phyloP scores from a whole-genome alignment of 208 protist species.

The Acanthamoeba triangularis region DNA sequence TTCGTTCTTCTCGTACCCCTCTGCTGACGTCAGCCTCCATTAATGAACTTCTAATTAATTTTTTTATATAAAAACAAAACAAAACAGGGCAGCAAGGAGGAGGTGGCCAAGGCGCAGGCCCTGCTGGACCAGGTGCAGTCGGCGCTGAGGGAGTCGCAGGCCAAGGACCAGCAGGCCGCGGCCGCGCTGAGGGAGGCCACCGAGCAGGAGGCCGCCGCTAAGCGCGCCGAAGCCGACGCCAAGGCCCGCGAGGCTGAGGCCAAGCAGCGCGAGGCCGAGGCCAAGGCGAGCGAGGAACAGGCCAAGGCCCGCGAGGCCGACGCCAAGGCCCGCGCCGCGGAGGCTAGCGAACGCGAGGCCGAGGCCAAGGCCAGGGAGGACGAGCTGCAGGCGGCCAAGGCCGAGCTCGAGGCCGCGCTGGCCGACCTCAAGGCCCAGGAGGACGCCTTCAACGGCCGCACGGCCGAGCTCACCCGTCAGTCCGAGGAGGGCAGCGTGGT shows the following conservation, averaged over 20 bases:
- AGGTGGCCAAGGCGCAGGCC: slow-evolving; percentile 68
- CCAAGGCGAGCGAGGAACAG: slow-evolving; percentile 3
- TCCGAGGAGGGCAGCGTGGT: slow-evolving; percentile 73
- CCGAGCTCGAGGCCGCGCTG: slow-evolving; percentile 70
- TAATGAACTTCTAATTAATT: background rate
- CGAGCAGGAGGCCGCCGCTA: background rate
- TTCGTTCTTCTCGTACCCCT: background rate
- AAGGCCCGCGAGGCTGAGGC: slow-evolving; percentile 3
- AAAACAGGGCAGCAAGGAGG: slow-evolving; percentile 74
- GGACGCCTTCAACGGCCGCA: slow-evolving; percentile 65
- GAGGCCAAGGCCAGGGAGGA: slow-evolving; percentile 52
- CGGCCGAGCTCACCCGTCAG: slow-evolving; percentile 17
- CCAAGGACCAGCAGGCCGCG: background rate
- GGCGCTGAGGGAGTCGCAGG: slow-evolving; percentile 20
- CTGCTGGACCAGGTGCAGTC: slow-evolving; percentile 49
- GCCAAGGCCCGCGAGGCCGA: slow-evolving; percentile 19
- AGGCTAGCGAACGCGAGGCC: slow-evolving; percentile 6
- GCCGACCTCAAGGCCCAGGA: slow-evolving; percentile 77
- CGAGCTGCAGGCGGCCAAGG: slow-evolving; percentile 76
- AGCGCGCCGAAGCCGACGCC: slow-evolving; percentile 45
- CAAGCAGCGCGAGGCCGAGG: slow-evolving; percentile 32
- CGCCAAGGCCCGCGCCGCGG: slow-evolving; percentile 28
- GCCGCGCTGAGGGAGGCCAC: background rate
- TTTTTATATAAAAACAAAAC: no score
- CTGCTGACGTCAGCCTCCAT: no score